Evolutionary conservation across 345 rosid genomes (phyloP), one percentile per base, ranked within the genome.

Genomic region (Draba incana): DNA sequence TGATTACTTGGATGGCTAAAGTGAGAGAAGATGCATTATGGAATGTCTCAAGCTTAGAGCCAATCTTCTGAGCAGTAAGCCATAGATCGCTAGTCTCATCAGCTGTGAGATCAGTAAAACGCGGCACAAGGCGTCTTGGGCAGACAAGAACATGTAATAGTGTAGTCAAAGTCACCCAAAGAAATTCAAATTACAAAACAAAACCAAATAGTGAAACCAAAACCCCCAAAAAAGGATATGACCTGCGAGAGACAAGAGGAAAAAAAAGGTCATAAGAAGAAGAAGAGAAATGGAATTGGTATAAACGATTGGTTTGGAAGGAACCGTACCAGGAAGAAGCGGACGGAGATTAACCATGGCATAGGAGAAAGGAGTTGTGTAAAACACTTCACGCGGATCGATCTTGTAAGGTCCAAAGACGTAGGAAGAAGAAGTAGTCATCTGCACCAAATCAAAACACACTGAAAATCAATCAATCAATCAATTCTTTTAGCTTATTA

Each of bases 331-430:
- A 66, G 91, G 96, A 79, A 84, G 71, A 67, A 90, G 78, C 28
- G 97, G 98, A 13, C 97, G 96, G 72, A 88, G 85, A 74, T 93
- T 93, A 80, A 93, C 97, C 82, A 88, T 62, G 30, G 96, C 98
- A 47, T 68, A 93, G 59, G 98, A 93, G 53, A 84, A 81, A 14
- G 71, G 53, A 14, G 89, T 84, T 57, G 87, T 20, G 81, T 85
- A 90, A 76, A 93, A 93, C 23, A 93, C 95, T 78, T 90, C 92
- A 81, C 80, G 79, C 2, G 83, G 69, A 48, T 84, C 86, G 39
- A 93, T 87, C 61, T 80, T 79, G 81, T 88, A 85, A 6, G 92
- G 89, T 0, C 98, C 97, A 57, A 93, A 88, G 8, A 4, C 62
- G 49, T 69, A 88, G 6, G 42, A 8, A 23, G 80, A 75, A 67